These are phyloP conservation scores for Asterophora parasitica DNA, from an alignment of 768 basidiomycete species.

Conservation along the genomic window DNA sequence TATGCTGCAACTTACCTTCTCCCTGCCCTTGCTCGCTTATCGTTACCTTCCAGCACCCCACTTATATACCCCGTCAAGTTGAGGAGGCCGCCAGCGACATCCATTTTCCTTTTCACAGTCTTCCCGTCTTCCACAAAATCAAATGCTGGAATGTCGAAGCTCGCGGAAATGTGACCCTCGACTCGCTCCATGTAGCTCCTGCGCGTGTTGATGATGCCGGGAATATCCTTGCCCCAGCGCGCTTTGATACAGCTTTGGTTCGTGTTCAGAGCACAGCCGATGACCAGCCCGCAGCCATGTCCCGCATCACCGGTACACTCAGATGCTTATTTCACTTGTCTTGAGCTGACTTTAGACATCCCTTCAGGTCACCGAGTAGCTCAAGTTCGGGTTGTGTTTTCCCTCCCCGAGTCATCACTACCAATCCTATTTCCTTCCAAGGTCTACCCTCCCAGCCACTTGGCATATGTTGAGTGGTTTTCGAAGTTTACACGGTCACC, in stretches of 20 bases:
- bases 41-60: conserved; percentile 16
- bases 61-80: conserved; percentile 9
- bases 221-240: conserved; percentile 11
- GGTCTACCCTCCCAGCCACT: too few species aligned
- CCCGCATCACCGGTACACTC: too few species aligned
- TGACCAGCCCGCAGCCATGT: too few species aligned
- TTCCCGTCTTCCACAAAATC: conserved; percentile 31
- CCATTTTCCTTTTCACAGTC: conserved; percentile 18
- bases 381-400: too few species aligned
- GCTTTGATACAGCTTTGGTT: conserved; percentile 28
- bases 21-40: conserved; percentile 21
- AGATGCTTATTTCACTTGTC: too few species aligned
- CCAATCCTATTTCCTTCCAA: too few species aligned
- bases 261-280: conserved; percentile 6
- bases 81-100: conserved; percentile 10
- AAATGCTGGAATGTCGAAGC: conserved; percentile 25
- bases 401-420: too few species aligned
- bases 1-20: too few species aligned
- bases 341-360: too few species aligned
- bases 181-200: conserved; percentile 28
- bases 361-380: too few species aligned
- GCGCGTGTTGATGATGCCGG: conserved; percentile 8
- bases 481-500: too few species aligned
- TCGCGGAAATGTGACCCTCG: conserved; percentile 10
- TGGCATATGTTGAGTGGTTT: too few species aligned